Evolutionary conservation across 495 filamentous ascomycete species (phyloP).

Genomic region (Acidiella bohemica): DNA sequence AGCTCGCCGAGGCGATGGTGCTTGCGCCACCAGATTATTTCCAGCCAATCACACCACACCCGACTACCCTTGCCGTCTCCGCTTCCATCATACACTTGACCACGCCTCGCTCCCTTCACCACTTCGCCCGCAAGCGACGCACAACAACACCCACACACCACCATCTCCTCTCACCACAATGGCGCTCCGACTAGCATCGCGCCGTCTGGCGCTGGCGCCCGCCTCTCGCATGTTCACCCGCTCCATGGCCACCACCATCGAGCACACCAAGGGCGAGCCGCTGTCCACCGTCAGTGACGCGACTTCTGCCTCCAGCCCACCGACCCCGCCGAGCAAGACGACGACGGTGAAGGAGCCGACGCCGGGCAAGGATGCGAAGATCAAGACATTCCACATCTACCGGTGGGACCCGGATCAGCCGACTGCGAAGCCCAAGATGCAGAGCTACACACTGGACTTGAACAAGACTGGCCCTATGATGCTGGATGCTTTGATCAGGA

Average conservation of each 20-base stretch:
- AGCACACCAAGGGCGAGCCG: conserved; percentile 23
- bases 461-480: conserved; percentile 99
- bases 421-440: conserved; percentile 83
- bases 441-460: conserved; percentile 81
- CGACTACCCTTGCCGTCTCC: too few species aligned
- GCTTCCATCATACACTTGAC: too few species aligned
- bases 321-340: conserved; percentile 36
- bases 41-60: too few species aligned
- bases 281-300: conserved; percentile 28
- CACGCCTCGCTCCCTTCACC: too few species aligned
- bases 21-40: too few species aligned
- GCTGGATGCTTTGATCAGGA: conserved; percentile 85
- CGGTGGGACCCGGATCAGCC: conserved; percentile 93
- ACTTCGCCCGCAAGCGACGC: too few species aligned
- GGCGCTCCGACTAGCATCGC: conserved; percentile 47
- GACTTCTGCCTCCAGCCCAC: conserved; percentile 23
- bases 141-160: not conserved
- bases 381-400: conserved; percentile 98
- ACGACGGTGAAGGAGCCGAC: conserved; percentile 43
- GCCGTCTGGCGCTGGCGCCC: conserved; percentile 13
- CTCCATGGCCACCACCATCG: conserved; percentile 18
- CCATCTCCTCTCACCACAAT: conserved; percentile 35
- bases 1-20: too few species aligned
- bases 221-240: conserved; percentile 6
- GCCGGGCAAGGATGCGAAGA: conserved; percentile 42